phyloP scores from a whole-genome alignment of 1,284 basidiomycete species.

The Tremellales sp. region DNA sequence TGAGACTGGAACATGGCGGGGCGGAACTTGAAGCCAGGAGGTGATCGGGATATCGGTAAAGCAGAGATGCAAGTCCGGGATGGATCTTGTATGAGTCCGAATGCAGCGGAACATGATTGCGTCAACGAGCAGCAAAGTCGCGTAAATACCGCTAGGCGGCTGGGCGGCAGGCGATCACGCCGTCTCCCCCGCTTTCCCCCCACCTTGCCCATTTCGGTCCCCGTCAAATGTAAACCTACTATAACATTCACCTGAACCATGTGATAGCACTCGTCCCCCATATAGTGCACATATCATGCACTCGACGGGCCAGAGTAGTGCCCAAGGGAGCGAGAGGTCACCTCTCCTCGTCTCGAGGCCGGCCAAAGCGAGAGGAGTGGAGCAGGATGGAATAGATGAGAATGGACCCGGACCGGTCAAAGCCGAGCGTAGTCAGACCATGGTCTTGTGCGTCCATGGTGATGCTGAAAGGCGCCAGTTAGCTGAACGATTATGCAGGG shows the following conservation, averaged over 20 bases:
- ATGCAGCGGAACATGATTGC: not conserved
- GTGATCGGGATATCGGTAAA: not conserved
- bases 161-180: slow-evolving; percentile 18
- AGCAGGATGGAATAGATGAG: too few relatives aligned
- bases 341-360: not conserved
- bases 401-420: not conserved
- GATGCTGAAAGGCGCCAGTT: not conserved
- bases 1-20: not conserved
- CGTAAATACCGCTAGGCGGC: not conserved
- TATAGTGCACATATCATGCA: too few relatives aligned
- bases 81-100: not conserved
- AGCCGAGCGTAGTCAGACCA: not conserved
- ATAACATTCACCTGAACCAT: too few relatives aligned
- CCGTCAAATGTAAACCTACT: too few relatives aligned
- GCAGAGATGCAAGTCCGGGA: too few relatives aligned
- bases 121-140: not conserved
- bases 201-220: slow-evolving; percentile 1
- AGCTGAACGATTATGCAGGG: not conserved
- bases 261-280: too few relatives aligned
- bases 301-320: too few relatives aligned
- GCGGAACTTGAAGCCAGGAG: not conserved
- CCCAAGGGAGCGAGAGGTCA: too few relatives aligned
- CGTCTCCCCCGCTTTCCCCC: slow-evolving; percentile 11
- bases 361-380: too few relatives aligned
- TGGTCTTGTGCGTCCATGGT: not conserved